Base-by-base conservation (phyloP, 257 asterid genomes). In the Jaltomata sinuosa region DNA sequence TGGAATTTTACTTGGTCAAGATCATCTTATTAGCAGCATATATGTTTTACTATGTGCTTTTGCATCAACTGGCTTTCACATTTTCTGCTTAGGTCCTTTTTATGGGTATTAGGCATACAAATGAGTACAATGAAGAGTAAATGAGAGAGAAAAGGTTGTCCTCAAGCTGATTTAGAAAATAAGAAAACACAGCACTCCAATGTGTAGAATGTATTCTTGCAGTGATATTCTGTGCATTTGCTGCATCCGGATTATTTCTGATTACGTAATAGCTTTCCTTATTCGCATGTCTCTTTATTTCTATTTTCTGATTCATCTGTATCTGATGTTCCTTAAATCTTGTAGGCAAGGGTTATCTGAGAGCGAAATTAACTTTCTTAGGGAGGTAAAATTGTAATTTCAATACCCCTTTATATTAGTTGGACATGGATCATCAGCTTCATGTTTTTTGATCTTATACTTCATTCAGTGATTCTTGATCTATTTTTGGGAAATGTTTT, bases 341-440 rank as follows among this genome's bases (percentile, higher is more conserved):
- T 86, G 82, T 93, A 96, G 99, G 98, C 90, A 98, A 90, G 99
- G 99, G 84, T 92, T 94, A 88, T 96, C 98, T 25, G 95, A 92
- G 89, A 62, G 92, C 27, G 99, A 96, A 91, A 91, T 93, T 82
- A 86, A 90, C 88, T 92, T 90, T 87, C 96, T 96, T 36, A 92
- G 87, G 91, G 94, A 94, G 99, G 99, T 96, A 94, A 57, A 15
- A 22, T 15, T 83, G 54, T 71, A 55, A 79, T 81, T 64, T 80
- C 40, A 53, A 49, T 76, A 12, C 57, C 50, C 83, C 62, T 52
- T 81, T 36, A 71, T 67, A 59, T 68, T 49, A 50, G 55, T 47
- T 77, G 38, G 68, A 34, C 40, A 50, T 71, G 86, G 78, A 65
- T 69, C 85, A 64, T 45, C 59, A 36, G n/a, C 71, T 80, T 86